Evolutionary conservation across 23 red algal genomes (phyloP), one percentile per base, ranked within the genome.

Genomic region (Gracilaria domingensis): DNA sequence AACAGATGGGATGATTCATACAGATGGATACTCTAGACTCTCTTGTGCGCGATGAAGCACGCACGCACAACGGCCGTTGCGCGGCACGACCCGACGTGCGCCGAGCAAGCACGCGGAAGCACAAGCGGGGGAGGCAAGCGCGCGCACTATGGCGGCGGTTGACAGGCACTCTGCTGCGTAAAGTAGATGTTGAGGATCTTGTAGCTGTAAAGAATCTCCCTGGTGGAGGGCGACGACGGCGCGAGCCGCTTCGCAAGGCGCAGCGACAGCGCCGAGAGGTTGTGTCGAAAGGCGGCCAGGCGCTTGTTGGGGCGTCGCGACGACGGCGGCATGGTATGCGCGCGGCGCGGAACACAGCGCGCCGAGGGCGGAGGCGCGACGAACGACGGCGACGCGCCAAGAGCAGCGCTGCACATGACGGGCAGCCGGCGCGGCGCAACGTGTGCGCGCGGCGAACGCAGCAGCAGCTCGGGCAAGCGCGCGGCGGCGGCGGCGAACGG

Each of bases 181-280:
- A 77, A 51, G 45, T 77, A 77, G 39, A 77, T 77, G 72, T 77
- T 77, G 20, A 77, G 72, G 32, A 77, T 77, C 21, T 77, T 77
- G 72, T 77, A 77, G 42, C 72, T 77, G 20, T 77, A 77, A 3
- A 77, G 72, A 77, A 77, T 77, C 45, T 77, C 72, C 4, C 72
- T 34, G 13, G 72, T 50, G 2, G 72, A 49, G n/a, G 72, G 72
- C 25, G 72, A 51, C 0, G 72, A 45, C 23, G 72, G 72, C 23
- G 72, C 45, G 4, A 77, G 23, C 13, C 72, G 20, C 39, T 77
- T 77, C 1, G 72, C 72, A 12, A 77, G 5, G 0, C 72, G 4
- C 7, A 49, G 4, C n/a, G 72, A 77, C 14, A 77, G 38, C n/a
- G 72, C 72, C 1, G 40, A 23, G 0, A 77, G 3, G 39, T 25